Conservation (phyloP, 2,329 filamentous ascomycete species). For the Penicillium sclerotiorum region DNA sequence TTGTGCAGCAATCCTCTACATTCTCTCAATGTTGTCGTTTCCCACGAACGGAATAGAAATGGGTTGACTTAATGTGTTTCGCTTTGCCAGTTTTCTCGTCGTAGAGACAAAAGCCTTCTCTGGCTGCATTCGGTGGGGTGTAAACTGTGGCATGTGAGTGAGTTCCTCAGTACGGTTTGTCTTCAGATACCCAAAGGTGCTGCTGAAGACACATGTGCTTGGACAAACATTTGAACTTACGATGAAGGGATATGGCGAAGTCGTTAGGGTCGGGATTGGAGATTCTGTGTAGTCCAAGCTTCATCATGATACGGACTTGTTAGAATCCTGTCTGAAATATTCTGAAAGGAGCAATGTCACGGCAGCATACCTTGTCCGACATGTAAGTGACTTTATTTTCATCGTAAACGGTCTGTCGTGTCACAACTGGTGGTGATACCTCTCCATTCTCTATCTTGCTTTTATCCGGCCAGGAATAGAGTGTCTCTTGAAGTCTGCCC, state of each 20-base stretch:
- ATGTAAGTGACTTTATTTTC: slow-evolving; percentile 84
- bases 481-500: slow-evolving; percentile 77
- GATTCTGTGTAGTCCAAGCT: slow-evolving; percentile 79
- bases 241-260: slow-evolving; percentile 81
- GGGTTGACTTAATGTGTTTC: slow-evolving; percentile 69
- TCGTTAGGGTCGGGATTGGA: slow-evolving; percentile 71
- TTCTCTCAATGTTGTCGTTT: slow-evolving; percentile 22
- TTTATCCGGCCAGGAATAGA: slow-evolving; percentile 70
- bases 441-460: slow-evolving; percentile 49
- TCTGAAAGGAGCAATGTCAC: neutral
- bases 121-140: slow-evolving; percentile 85
- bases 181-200: neutral
- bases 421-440: slow-evolving; percentile 61
- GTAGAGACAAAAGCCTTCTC: slow-evolving; percentile 79
- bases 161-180: neutral
- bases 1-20: neutral
- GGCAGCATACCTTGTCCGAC: slow-evolving; percentile 67
- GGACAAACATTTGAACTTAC: slow-evolving; percentile 46
- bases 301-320: slow-evolving; percentile 33
- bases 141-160: slow-evolving; percentile 57
- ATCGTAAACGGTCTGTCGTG: slow-evolving; percentile 67
- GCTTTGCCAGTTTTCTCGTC: slow-evolving; percentile 73
- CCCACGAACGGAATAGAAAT: slow-evolving; percentile 69
- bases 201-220: too few relatives aligned
- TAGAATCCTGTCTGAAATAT: neutral